phyloP scores from a whole-genome alignment of 306 rosid species.

The Sicyos edulis region DNA sequence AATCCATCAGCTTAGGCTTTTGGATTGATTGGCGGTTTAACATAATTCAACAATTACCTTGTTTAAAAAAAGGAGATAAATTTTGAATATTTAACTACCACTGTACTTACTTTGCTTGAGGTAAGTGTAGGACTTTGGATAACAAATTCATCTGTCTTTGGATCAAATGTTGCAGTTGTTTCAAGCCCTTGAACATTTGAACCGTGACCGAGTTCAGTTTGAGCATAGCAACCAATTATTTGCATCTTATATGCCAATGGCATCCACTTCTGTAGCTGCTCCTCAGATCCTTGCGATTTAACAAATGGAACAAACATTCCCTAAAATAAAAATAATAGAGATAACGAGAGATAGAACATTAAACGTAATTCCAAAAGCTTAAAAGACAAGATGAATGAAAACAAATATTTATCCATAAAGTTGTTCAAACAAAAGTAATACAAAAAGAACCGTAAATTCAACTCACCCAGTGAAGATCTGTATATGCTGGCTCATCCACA shows the following conservation, averaged over 20 bases:
- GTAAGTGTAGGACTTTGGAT: constrained; percentile 89
- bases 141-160: constrained; percentile 70
- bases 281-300: constrained; percentile 85
- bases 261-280: constrained; percentile 88
- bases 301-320: constrained; percentile 92
- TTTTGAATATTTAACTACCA: background rate
- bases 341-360: background rate
- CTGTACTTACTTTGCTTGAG: constrained; percentile 76
- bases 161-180: constrained; percentile 93
- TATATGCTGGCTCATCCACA: constrained; percentile 77
- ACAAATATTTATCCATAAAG: background rate
- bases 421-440: background rate
- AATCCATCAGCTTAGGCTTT: no score
- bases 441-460: constrained; percentile 18
- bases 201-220: constrained; percentile 98
- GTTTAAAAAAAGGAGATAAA: no score
- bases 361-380: background rate
- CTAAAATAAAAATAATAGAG: constrained; percentile 27
- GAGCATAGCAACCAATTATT: constrained; percentile 98
- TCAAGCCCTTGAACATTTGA: constrained; percentile 98
- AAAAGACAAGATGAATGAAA: background rate
- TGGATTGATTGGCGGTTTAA: no score
- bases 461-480: constrained; percentile 96
- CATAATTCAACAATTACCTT: no score
- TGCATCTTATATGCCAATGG: constrained; percentile 83